Conservation (phyloP, 352 stramenopile species). For the Phytophthora cryptogea region DNA sequence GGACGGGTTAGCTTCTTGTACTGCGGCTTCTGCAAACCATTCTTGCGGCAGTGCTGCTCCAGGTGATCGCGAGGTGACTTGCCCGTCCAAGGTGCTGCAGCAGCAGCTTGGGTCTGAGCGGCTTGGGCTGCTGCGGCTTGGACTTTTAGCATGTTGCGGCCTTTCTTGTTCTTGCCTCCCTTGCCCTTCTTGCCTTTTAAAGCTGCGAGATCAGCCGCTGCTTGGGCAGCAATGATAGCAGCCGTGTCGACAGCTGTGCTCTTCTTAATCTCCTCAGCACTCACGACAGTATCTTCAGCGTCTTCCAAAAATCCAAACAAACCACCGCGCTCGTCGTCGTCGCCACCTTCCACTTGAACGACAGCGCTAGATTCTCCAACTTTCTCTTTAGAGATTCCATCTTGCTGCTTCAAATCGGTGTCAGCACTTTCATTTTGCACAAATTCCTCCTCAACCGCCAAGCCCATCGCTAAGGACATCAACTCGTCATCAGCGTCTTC, state of each 20-base stretch:
- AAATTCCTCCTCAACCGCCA: conserved; percentile 10
- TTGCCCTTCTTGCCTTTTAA: conserved; percentile 42
- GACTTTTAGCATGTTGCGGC: conserved; percentile 31
- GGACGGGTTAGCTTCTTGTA: conserved; percentile 61
- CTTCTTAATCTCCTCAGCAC: conserved; percentile 47
- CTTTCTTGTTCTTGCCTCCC: conserved; percentile 41
- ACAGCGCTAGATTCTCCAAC: not conserved
- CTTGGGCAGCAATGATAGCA: conserved; percentile 28
- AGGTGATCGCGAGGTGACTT: conserved; percentile 90
- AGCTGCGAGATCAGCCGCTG: conserved; percentile 22
- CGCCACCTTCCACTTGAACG: conserved; percentile 10
- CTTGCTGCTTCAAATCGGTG: not conserved
- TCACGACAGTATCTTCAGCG: conserved; percentile 39
- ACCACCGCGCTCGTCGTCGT: conserved; percentile 26
- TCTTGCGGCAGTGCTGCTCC: conserved; percentile 89
- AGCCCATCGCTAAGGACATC: conserved; percentile 26
- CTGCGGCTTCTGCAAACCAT: conserved; percentile 77
- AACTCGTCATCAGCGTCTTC: conserved; percentile 34
- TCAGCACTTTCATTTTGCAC: conserved; percentile 4
- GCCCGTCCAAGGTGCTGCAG: conserved; percentile 52
- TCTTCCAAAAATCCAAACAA: conserved; percentile 51
- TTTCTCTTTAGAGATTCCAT: not conserved
- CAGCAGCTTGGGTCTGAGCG: conserved; percentile 21
- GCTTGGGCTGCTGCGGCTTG: conserved; percentile 28
- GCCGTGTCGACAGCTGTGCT: conserved; percentile 35